phyloP scores from a whole-genome alignment of 148 eudicot genomes.

The Heliosperma pusillum region DNA sequence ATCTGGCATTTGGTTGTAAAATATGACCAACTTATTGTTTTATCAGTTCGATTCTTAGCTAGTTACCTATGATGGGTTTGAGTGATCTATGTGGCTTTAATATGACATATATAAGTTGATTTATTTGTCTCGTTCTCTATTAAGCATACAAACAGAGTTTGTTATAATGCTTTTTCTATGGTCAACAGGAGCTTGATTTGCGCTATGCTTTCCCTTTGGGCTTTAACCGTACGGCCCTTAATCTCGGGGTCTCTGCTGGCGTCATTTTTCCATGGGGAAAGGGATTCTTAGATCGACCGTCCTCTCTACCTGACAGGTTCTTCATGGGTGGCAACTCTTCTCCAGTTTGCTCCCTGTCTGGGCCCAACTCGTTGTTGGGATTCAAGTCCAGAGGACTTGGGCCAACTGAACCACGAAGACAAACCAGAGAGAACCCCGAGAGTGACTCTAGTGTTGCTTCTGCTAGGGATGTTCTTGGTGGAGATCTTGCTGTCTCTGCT shows the following conservation, averaged over 20 bases:
- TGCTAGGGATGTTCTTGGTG: slow-evolving; percentile 68
- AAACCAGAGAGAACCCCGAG: slow-evolving; percentile 36
- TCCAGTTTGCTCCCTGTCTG: slow-evolving; percentile 74
- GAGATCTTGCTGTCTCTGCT: slow-evolving; percentile 79
- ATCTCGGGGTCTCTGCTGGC: slow-evolving; percentile 70
- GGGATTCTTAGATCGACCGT: slow-evolving; percentile 55
- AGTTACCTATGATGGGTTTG: slow-evolving; percentile 1
- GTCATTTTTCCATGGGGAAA: slow-evolving; percentile 74
- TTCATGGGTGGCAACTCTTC: slow-evolving; percentile 88
- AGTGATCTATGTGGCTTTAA: slow-evolving; percentile 1
- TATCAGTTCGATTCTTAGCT: background rate
- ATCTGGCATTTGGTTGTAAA: background rate
- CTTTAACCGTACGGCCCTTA: slow-evolving; percentile 61
- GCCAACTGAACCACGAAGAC: slow-evolving; percentile 71
- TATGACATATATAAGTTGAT: slow-evolving; percentile 9
- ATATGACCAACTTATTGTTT: background rate
- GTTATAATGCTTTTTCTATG: slow-evolving; percentile 15
- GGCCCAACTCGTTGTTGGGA: slow-evolving; percentile 67
- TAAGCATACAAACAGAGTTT: background rate
- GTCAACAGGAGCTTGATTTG: slow-evolving; percentile 72
- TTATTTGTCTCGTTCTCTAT: background rate
- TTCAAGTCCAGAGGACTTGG: slow-evolving; percentile 80
- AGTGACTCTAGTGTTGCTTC: slow-evolving; percentile 27
- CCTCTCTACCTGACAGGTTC: slow-evolving; percentile 72
- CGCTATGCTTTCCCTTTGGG: slow-evolving; percentile 82